These are phyloP conservation scores for Leptodontidium sp. DNA, from an alignment of 2,329 filamentous ascomycete species.

Conservation along the genomic window DNA sequence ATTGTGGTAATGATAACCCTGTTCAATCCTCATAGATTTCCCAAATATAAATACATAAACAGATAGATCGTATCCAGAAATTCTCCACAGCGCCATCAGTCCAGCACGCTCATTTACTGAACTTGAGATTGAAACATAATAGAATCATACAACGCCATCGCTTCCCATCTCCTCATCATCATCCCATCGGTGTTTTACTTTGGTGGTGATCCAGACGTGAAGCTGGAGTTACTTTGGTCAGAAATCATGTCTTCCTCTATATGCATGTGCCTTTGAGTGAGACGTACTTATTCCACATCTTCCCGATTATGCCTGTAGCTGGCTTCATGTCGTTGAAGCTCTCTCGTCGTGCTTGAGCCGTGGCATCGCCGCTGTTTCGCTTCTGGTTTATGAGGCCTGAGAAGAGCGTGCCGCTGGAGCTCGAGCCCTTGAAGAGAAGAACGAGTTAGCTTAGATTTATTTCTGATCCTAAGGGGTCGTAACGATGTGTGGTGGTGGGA, in stretches of 20 bases:
- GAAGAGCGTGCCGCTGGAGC: conserved; percentile 41
- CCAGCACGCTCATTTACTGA: conserved; percentile 18
- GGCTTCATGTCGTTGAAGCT: conserved; percentile 56
- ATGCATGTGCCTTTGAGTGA: background rate
- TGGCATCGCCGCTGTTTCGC: conserved; percentile 50
- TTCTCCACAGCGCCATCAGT: conserved; percentile 7
- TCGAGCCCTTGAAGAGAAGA: conserved; percentile 25
- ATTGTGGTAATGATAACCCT: background rate
- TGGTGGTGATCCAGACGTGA: conserved; percentile 31
- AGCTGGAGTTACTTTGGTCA: conserved; percentile 24
- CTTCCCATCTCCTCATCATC: background rate
- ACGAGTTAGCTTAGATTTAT: background rate
- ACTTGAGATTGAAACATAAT: conserved; percentile 13
- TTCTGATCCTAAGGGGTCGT: background rate
- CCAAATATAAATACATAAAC: background rate
- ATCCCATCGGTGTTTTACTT: conserved; percentile 20
- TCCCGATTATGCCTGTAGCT: conserved; percentile 47
- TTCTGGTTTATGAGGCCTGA: conserved; percentile 54
- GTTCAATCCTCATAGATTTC: background rate
- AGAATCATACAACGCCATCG: background rate
- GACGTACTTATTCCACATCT: conserved; percentile 47
- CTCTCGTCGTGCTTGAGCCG: conserved; percentile 48
- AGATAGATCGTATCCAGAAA: background rate
- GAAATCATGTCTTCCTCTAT: background rate
- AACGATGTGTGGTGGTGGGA: background rate